A percentile compares a stretch with the other conserved stretches of the same genome.
Conservation (phyloP, 108 stramenopile genomes). For the Seminavis robusta region DNA sequence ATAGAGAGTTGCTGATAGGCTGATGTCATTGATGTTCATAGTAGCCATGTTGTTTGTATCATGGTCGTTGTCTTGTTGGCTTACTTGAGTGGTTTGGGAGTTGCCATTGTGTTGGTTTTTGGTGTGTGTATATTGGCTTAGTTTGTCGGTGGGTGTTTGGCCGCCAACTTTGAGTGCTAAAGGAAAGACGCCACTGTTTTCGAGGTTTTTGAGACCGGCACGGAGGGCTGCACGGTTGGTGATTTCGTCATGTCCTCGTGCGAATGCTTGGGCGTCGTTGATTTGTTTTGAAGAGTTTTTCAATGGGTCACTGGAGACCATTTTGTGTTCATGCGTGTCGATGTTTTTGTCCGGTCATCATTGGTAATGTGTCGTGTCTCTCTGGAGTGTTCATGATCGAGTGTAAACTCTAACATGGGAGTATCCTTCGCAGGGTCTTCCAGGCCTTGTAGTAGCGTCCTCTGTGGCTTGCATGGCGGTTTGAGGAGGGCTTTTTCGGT, state of each 20-base stretch:
- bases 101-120: background rate
- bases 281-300: too few relatives aligned
- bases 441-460: too few relatives aligned
- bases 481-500: too few relatives aligned
- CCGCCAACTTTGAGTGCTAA: background rate
- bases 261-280: background rate
- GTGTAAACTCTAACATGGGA: background rate
- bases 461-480: too few relatives aligned
- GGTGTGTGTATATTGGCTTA: background rate
- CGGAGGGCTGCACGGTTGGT: background rate
- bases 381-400: background rate
- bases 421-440: too few relatives aligned
- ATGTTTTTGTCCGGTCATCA: too few relatives aligned
- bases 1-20: background rate
- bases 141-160: slow-evolving; percentile 4
- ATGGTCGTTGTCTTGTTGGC: too few relatives aligned
- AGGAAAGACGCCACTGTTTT: background rate
- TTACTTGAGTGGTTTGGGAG: background rate
- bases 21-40: background rate
- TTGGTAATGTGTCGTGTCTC: too few relatives aligned
- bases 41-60: background rate
- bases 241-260: too few relatives aligned
- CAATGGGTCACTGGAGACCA: too few relatives aligned
- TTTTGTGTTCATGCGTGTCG: too few relatives aligned
- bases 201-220: background rate